Conservation (phyloP, 108 stramenopile genomes). For the Skeletonema marinoi region DNA sequence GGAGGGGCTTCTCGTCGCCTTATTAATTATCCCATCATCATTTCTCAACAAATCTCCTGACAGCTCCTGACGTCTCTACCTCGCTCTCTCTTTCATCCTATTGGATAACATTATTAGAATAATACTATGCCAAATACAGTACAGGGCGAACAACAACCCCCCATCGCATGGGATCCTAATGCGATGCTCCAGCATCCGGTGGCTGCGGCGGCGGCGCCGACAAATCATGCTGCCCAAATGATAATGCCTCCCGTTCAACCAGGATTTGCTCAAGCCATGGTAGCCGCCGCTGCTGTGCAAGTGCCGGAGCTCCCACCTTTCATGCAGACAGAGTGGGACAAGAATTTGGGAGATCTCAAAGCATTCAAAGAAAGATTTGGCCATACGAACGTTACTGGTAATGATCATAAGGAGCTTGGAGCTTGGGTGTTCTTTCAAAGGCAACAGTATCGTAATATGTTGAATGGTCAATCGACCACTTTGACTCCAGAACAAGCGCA, state of each 20-base stretch:
- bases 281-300: background rate
- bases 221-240: background rate
- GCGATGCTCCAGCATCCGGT: background rate
- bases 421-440: slow-evolving; percentile 22
- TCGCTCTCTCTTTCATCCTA: background rate
- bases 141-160: background rate
- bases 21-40: background rate
- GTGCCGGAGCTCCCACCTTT: background rate
- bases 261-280: background rate
- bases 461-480: slow-evolving; percentile 21
- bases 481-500: slow-evolving; percentile 27
- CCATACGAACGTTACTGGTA: slow-evolving; percentile 17
- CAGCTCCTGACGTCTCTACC: background rate
- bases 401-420: slow-evolving; percentile 14
- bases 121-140: too few species aligned
- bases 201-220: background rate
- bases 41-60: background rate
- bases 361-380: slow-evolving; percentile 35
- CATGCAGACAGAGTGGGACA: background rate
- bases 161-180: background rate
- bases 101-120: background rate
- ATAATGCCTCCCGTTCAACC: background rate
- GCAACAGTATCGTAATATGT: slow-evolving; percentile 30
- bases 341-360: slow-evolving; percentile 8
- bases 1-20: background rate